phyloP scores from a whole-genome alignment of 2,329 filamentous ascomycete genomes.

The Arthrinium puccinioides region DNA sequence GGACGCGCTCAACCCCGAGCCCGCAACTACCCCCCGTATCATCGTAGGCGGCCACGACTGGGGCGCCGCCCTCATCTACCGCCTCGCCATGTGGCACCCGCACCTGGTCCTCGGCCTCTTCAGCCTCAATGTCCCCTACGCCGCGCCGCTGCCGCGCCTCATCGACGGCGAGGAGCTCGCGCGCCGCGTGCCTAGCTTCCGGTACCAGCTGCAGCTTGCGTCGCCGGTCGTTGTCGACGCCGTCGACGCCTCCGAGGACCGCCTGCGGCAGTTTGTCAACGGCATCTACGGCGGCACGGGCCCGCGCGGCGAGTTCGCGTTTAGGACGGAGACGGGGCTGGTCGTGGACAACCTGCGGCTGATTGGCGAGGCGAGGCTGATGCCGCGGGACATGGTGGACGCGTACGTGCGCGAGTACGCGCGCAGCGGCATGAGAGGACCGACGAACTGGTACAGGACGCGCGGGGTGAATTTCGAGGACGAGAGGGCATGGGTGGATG shows the following conservation, averaged over 20 bases:
- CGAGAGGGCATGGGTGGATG: conserved; percentile 53
- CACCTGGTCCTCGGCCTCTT: conserved; percentile 68
- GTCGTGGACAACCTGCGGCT: conserved; percentile 55
- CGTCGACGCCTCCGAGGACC: conserved; percentile 41
- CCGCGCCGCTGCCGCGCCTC: conserved; percentile 43
- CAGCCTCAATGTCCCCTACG: conserved; percentile 72
- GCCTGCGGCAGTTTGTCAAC: conserved; percentile 63
- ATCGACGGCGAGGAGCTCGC: conserved; percentile 54
- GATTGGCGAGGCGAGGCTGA: conserved; percentile 47
- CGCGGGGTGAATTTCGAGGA: conserved; percentile 68
- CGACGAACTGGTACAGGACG: conserved; percentile 84
- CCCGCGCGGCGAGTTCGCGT: conserved; percentile 47
- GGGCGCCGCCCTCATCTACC: conserved; percentile 71
- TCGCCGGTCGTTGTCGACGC: conserved; percentile 59
- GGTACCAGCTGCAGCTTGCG: conserved; percentile 77
- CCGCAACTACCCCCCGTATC: neutral
- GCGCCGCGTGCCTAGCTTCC: conserved; percentile 57
- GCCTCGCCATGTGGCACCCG: conserved; percentile 66
- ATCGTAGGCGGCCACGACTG: conserved; percentile 26
- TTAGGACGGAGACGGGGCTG: conserved; percentile 55
- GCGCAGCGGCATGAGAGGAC: conserved; percentile 68
- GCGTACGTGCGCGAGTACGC: conserved; percentile 69
- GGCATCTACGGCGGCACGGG: conserved; percentile 62
- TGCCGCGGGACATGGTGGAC: conserved; percentile 64
- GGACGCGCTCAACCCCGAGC: conserved; percentile 49